Evolutionary conservation across 768 basidiomycete species (phyloP).

Genomic region (Tricholoma saponaceum): DNA sequence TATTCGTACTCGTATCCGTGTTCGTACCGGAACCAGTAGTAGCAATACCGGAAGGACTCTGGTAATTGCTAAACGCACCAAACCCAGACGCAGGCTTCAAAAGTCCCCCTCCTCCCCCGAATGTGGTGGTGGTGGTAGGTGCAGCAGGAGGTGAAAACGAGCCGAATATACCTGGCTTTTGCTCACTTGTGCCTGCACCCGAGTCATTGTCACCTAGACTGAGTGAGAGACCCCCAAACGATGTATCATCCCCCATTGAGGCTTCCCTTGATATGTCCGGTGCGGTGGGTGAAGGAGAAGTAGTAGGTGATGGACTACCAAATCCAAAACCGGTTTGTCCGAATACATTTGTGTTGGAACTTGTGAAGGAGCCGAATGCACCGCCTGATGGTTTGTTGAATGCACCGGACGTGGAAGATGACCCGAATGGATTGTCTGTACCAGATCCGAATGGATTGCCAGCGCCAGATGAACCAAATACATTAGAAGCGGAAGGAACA

Average conservation of each 20-base stretch:
- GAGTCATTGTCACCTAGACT: slow-evolving; percentile 25
- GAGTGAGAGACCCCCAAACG: slow-evolving; percentile 35
- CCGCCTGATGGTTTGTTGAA: slow-evolving; percentile 15
- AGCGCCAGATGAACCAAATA: slow-evolving; percentile 10
- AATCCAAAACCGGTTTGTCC: slow-evolving; percentile 25
- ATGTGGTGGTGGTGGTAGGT: slow-evolving; percentile 19
- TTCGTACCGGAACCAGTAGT: too few relatives aligned
- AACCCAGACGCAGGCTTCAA: slow-evolving; percentile 40
- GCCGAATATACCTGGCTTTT: slow-evolving; percentile 31
- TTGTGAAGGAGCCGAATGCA: slow-evolving; percentile 15
- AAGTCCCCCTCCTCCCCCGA: slow-evolving; percentile 19
- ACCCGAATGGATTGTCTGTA: slow-evolving; percentile 13
- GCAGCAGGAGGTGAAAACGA: slow-evolving; percentile 24
- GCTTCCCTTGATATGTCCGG: slow-evolving; percentile 39
- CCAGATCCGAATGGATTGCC: slow-evolving; percentile 14
- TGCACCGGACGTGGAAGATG: slow-evolving; percentile 4
- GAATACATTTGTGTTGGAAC: slow-evolving; percentile 18
- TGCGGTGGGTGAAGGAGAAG: neutral
- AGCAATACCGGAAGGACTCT: slow-evolving; percentile 5
- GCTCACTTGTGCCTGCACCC: slow-evolving; percentile 20
- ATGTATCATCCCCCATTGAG: slow-evolving; percentile 40
- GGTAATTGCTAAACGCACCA: slow-evolving; percentile 39
- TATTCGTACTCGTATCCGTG: slow-evolving; percentile 1
- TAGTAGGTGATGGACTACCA: slow-evolving; percentile 11
- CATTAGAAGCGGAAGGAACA: slow-evolving; percentile 15